phyloP scores from a whole-genome alignment of 495 filamentous ascomycete species.

The Aspergillus avenaceus region DNA sequence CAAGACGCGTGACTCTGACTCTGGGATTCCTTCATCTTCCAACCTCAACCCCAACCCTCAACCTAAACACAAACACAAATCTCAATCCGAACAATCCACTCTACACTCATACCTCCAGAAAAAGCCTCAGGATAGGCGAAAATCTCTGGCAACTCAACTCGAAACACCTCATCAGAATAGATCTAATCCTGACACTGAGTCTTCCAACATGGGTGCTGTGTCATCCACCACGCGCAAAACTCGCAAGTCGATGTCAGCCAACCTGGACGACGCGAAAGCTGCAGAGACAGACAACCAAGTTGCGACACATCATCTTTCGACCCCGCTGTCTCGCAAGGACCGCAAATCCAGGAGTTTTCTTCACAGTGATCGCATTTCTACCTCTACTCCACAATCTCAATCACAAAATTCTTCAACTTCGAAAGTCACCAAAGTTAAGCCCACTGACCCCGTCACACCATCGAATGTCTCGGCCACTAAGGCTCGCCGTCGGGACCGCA shows the following conservation, averaged over 20 bases:
- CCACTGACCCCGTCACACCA: constrained; percentile 4
- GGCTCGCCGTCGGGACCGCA: constrained; percentile 14
- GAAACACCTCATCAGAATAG: constrained; percentile 4
- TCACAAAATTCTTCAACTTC: neutral
- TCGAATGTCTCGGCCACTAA: constrained; percentile 3
- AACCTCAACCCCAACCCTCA: neutral
- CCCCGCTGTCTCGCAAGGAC: constrained; percentile 14
- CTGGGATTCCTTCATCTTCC: neutral
- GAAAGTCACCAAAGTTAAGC: neutral
- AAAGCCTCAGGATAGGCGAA: constrained; percentile 9
- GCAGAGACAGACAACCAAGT: constrained; percentile 5
- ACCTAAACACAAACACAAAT: constrained; percentile 2
- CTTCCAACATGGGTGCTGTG: constrained; percentile 2
- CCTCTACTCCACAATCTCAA: constrained; percentile 1
- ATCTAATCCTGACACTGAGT: neutral
- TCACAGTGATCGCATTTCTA: constrained; percentile 3
- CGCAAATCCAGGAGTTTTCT: constrained; percentile 9
- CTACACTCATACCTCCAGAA: constrained; percentile 10
- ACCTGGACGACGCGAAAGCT: constrained; percentile 3
- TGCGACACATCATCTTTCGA: constrained; percentile 6
- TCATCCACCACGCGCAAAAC: constrained; percentile 7
- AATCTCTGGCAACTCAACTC: constrained; percentile 7
- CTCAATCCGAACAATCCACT: constrained; percentile 9
- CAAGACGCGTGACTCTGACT: neutral
- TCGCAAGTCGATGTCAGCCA: constrained; percentile 17